Percentiles rank a stretch among this genome's conserved stretches.
Evolutionary conservation across 164 flowering plant species (phyloP).

Genomic region (Protea cynaroides): DNA sequence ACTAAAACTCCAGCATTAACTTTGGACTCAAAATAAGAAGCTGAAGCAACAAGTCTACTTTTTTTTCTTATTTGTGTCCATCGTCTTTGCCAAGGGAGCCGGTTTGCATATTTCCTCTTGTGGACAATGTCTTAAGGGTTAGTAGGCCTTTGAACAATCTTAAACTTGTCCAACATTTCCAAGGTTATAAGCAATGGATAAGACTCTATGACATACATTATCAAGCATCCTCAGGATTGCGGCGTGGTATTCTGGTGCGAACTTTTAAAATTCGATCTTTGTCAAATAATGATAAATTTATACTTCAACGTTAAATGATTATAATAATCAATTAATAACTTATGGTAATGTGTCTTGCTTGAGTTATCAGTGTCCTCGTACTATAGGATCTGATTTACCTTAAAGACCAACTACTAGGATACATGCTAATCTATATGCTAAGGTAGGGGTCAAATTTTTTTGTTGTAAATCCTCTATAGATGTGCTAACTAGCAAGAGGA

Average conservation of each 20-base stretch:
- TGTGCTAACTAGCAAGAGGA: too few relatives aligned
- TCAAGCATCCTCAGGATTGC: slow-evolving; percentile 44
- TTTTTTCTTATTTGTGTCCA: slow-evolving; percentile 49
- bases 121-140: slow-evolving; percentile 71
- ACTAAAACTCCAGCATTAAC: too few relatives aligned
- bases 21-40: too few relatives aligned
- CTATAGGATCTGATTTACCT: too few relatives aligned
- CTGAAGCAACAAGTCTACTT: slow-evolving; percentile 43
- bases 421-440: too few relatives aligned
- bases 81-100: slow-evolving; percentile 46
- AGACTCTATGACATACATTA: slow-evolving; percentile 39
- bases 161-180: slow-evolving; percentile 30
- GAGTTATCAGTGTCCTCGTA: not conserved
- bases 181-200: slow-evolving; percentile 54
- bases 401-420: too few relatives aligned
- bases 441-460: too few relatives aligned
- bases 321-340: not conserved
- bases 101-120: slow-evolving; percentile 51
- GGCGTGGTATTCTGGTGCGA: slow-evolving; percentile 49
- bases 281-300: slow-evolving; percentile 36
- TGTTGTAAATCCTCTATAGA: too few relatives aligned
- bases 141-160: slow-evolving; percentile 24
- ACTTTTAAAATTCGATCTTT: slow-evolving; percentile 42
- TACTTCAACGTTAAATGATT: slow-evolving; percentile 29
- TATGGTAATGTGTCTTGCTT: not conserved